These are phyloP conservation scores for Suillus fuscotomentosus DNA, from an alignment of 768 basidiomycete genomes.

Conservation along the genomic window DNA sequence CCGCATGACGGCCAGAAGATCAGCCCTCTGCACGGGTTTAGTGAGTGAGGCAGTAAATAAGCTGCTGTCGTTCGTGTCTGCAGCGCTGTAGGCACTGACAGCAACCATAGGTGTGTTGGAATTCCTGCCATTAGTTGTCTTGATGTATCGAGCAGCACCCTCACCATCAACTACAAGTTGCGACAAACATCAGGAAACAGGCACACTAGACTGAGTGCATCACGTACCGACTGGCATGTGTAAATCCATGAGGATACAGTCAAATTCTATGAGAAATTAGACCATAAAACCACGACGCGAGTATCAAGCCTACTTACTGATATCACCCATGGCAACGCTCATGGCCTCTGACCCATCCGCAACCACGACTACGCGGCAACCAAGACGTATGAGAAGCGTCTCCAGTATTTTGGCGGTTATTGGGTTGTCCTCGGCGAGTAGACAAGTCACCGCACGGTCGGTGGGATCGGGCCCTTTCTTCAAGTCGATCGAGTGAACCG, in stretches of 20 bases:
- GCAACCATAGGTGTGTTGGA: constrained; percentile 90
- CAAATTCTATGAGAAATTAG: constrained; percentile 66
- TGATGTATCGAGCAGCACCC: constrained; percentile 95
- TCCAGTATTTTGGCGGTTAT: constrained; percentile 98
- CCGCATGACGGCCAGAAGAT: constrained; percentile 77
- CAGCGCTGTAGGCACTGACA: constrained; percentile 83
- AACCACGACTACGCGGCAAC: constrained; percentile 94
- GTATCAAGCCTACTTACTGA: constrained; percentile 61
- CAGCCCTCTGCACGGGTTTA: constrained; percentile 89
- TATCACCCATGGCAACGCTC: constrained; percentile 95
- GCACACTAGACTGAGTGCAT: neutral
- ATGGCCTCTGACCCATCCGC: constrained; percentile 96
- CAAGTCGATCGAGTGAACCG: constrained; percentile 82
- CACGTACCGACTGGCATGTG: constrained; percentile 90
- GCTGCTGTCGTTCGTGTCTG: constrained; percentile 63
- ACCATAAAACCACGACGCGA: neutral
- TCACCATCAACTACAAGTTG: constrained; percentile 82
- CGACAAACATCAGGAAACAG: constrained; percentile 10
- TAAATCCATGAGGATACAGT: constrained; percentile 93
- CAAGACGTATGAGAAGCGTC: constrained; percentile 88
- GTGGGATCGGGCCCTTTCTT: constrained; percentile 73
- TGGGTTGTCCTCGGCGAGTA: constrained; percentile 97
- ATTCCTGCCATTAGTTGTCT: constrained; percentile 95
- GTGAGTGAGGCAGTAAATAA: constrained; percentile 80
- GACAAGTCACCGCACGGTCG: constrained; percentile 88